Conservation (phyloP, 192 early-diverging fungal species). For the Gigaspora rosea region DNA sequence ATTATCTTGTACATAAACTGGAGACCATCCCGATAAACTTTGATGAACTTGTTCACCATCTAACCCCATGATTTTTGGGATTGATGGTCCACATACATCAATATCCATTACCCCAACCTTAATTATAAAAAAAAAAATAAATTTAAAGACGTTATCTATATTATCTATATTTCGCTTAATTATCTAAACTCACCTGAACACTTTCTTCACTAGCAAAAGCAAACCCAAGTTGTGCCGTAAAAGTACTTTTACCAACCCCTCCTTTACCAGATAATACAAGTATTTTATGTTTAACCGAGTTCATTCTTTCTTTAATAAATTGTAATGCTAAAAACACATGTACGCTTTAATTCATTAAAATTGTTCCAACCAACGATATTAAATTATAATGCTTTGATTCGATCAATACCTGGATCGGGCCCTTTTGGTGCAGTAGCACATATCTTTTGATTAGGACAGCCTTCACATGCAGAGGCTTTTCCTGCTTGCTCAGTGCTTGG, state of each 20-base stretch:
- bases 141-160: neutral
- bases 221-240: constrained; percentile 88
- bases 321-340: constrained; percentile 50
- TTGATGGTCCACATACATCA: constrained; percentile 93
- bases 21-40: constrained; percentile 77
- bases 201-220: constrained; percentile 65
- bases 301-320: constrained; percentile 64
- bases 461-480: constrained; percentile 72
- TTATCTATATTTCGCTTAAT: neutral
- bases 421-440: constrained; percentile 78
- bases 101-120: constrained; percentile 89
- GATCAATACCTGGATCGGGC: constrained; percentile 66
- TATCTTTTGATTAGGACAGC: constrained; percentile 79
- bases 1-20: constrained; percentile 78
- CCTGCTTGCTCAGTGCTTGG: constrained; percentile 72
- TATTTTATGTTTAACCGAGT: constrained; percentile 79
- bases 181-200: constrained; percentile 32
- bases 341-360: neutral
- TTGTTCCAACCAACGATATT: neutral
- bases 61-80: constrained; percentile 92
- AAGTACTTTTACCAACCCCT: constrained; percentile 95
- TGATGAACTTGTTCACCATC: constrained; percentile 82
- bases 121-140: neutral
- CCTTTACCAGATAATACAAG: constrained; percentile 97
- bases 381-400: neutral